These are phyloP conservation scores for Hypoxylon sp. DNA, from an alignment of 2,329 filamentous ascomycete genomes.

Conservation along the genomic window DNA sequence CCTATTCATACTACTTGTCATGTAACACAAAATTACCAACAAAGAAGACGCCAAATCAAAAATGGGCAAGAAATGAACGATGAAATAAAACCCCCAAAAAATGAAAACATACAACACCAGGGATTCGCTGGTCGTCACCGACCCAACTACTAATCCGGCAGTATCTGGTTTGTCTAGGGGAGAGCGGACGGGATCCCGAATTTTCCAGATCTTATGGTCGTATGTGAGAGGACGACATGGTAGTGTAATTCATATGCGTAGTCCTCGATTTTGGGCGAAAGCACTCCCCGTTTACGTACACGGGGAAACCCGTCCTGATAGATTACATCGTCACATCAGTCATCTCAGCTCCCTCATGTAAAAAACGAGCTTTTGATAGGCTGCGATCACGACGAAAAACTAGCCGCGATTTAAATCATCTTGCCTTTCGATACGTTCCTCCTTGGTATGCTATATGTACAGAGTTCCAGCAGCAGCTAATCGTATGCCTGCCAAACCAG, in stretches of 20 bases:
- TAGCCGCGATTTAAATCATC: not conserved
- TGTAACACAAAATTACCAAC: not conserved
- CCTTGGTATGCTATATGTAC: constrained; percentile 36
- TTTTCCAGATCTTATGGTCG: constrained; percentile 12
- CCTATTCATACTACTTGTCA: constrained; percentile 4
- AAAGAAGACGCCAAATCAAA: not conserved
- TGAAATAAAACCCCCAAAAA: not conserved
- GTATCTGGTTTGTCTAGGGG: constrained; percentile 8
- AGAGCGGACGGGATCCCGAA: constrained; percentile 24
- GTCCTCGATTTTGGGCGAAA: not conserved
- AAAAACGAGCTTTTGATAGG: not conserved
- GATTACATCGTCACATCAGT: too few species aligned
- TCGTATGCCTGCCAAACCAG: constrained; percentile 23
- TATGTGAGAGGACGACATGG: not conserved
- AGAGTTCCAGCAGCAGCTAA: constrained; percentile 19
- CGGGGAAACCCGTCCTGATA: not conserved
- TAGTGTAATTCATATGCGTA: not conserved
- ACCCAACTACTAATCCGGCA: constrained; percentile 2
- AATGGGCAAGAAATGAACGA: not conserved
- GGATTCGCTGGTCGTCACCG: not conserved
- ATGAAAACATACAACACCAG: not conserved
- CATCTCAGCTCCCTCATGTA: not conserved
- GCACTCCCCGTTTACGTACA: not conserved
- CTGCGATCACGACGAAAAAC: not conserved
- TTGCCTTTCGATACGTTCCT: constrained; percentile 22